Percentiles rank a stretch among this genome's conserved stretches.
Conservation (phyloP, 139 green algal species). For the Helicosporidium sp. region DNA sequence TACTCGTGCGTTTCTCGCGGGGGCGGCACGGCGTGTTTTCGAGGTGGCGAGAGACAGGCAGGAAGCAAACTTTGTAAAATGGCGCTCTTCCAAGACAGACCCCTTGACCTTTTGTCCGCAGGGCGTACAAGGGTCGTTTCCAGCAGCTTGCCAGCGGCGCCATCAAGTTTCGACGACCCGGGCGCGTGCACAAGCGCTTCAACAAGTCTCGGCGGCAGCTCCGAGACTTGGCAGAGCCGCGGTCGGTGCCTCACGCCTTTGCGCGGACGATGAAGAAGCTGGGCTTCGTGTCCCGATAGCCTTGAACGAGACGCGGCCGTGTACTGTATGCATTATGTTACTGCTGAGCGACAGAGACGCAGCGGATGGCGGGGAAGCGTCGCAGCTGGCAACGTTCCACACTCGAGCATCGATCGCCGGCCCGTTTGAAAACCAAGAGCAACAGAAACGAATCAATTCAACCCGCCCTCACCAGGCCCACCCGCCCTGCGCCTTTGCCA, state of each 20-base stretch:
- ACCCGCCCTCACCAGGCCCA: too few relatives aligned
- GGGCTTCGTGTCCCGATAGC: slow-evolving; percentile 13
- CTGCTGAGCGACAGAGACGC: neutral
- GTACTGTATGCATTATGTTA: too few relatives aligned
- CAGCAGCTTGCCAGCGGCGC: slow-evolving; percentile 18
- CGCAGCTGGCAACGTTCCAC: too few relatives aligned
- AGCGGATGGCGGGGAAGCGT: too few relatives aligned
- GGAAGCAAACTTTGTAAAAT: too few relatives aligned
- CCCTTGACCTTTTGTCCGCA: slow-evolving; percentile 5
- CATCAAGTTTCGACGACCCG: slow-evolving; percentile 14
- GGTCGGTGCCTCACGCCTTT: slow-evolving; percentile 9
- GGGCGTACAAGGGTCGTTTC: slow-evolving; percentile 25
- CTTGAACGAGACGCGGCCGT: neutral
- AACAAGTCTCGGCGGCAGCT: slow-evolving; percentile 15
- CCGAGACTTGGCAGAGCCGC: slow-evolving; percentile 3
- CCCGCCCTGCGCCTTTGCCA: too few relatives aligned
- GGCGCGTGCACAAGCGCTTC: slow-evolving; percentile 27
- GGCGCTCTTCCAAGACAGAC: too few relatives aligned
- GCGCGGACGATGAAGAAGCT: slow-evolving; percentile 18
- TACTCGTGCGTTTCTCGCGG: slow-evolving; percentile 9
- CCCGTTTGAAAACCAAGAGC: neutral
- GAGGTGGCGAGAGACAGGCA: too few relatives aligned
- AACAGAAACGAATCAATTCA: too few relatives aligned
- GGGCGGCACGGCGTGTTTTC: neutral
- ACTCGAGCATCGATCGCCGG: neutral